A percentile compares a stretch with the other conserved stretches of the same genome.
These are phyloP conservation scores for Cyberlindnera mycetangii DNA, from an alignment of 805 yeast genomes.

Conservation along the genomic window DNA sequence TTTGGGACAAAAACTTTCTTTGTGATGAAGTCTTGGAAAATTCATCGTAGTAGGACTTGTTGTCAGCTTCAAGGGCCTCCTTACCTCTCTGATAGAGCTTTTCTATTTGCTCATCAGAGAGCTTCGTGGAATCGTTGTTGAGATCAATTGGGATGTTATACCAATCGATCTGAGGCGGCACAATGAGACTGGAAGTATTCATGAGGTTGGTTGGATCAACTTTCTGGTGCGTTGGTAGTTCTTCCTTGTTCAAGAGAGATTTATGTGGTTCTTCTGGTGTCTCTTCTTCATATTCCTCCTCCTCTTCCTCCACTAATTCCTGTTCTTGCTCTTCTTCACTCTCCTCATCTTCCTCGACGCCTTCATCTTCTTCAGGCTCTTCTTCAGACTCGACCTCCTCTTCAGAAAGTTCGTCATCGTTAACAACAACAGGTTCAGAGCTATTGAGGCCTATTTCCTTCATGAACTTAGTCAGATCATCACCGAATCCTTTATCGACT, in stretches of 20 bases:
- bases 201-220: slow-evolving; percentile 41
- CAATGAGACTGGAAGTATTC: slow-evolving; percentile 48
- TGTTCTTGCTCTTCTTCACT: slow-evolving; percentile 35
- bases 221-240: slow-evolving; percentile 28
- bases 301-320: slow-evolving; percentile 24
- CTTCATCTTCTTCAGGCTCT: slow-evolving; percentile 23
- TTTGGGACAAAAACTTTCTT: slow-evolving; percentile 82
- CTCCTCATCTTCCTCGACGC: slow-evolving; percentile 32
- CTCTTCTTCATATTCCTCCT: slow-evolving; percentile 29
- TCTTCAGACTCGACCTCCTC: slow-evolving; percentile 34
- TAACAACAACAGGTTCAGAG: slow-evolving; percentile 34
- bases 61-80: slow-evolving; percentile 64
- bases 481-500: slow-evolving; percentile 39
- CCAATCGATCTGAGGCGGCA: slow-evolving; percentile 76
- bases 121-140: slow-evolving; percentile 20
- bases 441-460: slow-evolving; percentile 61
- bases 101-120: slow-evolving; percentile 53
- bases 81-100: slow-evolving; percentile 65
- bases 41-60: slow-evolving; percentile 65
- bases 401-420: slow-evolving; percentile 39
- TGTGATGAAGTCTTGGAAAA: slow-evolving; percentile 76
- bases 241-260: slow-evolving; percentile 19
- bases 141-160: slow-evolving; percentile 52
- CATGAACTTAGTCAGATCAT: slow-evolving; percentile 62
- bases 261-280: slow-evolving; percentile 23